Evolutionary conservation across 805 yeast genomes (phyloP), one percentile per base, ranked within the genome.

Genomic region (Ascoidea rubescens): DNA sequence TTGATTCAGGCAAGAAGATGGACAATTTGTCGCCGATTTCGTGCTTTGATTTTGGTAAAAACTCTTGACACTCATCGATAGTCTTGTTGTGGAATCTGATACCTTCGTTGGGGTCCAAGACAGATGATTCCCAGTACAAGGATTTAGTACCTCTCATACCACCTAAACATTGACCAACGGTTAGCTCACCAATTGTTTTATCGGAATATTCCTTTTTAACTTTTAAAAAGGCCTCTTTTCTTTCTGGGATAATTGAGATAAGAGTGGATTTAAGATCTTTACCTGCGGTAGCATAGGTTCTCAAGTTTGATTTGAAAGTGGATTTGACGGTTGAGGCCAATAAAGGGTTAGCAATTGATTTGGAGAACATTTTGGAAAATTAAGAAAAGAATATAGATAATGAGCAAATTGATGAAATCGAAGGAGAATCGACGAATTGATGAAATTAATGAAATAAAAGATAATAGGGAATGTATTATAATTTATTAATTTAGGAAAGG

Each of bases 71-170:
- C 58, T 84, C 86, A 58, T 80, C 75, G 59, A 84, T 85, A 54
- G 90, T 80, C 65, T 74, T 72, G 53, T 89, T 89, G 68, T 85
- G 86, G 74, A 85, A 85, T 53, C 82, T 78, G 63, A 85, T 85
- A 44, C 93, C 93, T 62, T 78, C 79, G 51, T 78, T 72, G 51
- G 91, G 82, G 64, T 85, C 91, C 59, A 85, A 78, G 48, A 78
- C 80, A 12, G 90, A 82, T 52, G 88, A 82, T 63, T 84, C 89
- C 93, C 93, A 85, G 53, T 83, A 79, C 64, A 85, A 72, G 51
- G 84, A 78, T 64, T 77, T 77, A 65, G 80, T 75, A 51, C 90
- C 90, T 64, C 91, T 75, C 91, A 85, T 85, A 56, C 93, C 91
- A 59, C 90, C 90, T 45, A 76, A 54, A 8, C 74, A 59, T 43